Conservation (phyloP, 2,329 filamentous ascomycete genomes). For the Exophiala sp. region DNA sequence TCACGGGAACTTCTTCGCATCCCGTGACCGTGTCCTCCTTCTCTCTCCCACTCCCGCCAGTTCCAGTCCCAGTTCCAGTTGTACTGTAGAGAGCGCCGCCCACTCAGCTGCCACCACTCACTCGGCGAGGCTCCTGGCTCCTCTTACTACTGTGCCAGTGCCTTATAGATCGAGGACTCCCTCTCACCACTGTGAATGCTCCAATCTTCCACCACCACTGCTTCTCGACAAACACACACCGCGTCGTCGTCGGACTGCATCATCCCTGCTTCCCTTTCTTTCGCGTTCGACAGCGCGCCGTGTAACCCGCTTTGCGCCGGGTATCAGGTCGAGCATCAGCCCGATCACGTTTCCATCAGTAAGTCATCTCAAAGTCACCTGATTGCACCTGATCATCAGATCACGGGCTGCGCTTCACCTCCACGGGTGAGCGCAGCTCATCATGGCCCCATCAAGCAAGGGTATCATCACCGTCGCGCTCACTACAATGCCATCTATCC, state of each 20-base stretch:
- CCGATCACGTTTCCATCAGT: constrained; percentile 14
- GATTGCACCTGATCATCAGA: constrained; percentile 19
- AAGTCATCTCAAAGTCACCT: constrained; percentile 20
- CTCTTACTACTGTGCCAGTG: neutral
- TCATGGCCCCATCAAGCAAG: neutral
- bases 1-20: constrained; percentile 26
- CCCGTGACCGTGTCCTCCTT: constrained; percentile 40
- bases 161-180: constrained; percentile 3
- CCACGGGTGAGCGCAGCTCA: constrained; percentile 12
- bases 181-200: constrained; percentile 13
- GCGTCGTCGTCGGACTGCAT: neutral
- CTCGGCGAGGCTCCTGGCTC: too few species aligned
- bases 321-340: neutral
- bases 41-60: constrained; percentile 29
- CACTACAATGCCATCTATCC: neutral
- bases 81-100: too few species aligned
- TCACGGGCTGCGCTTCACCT: constrained; percentile 11
- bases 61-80: too few species aligned
- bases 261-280: constrained; percentile 1
- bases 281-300: constrained; percentile 1
- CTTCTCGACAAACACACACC: neutral
- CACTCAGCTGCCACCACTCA: neutral
- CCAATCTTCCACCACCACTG: constrained; percentile 1
- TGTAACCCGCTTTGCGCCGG: constrained; percentile 8
- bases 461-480: neutral